phyloP scores from a whole-genome alignment of 805 yeast genomes.

The Lachancea dasiensis region DNA sequence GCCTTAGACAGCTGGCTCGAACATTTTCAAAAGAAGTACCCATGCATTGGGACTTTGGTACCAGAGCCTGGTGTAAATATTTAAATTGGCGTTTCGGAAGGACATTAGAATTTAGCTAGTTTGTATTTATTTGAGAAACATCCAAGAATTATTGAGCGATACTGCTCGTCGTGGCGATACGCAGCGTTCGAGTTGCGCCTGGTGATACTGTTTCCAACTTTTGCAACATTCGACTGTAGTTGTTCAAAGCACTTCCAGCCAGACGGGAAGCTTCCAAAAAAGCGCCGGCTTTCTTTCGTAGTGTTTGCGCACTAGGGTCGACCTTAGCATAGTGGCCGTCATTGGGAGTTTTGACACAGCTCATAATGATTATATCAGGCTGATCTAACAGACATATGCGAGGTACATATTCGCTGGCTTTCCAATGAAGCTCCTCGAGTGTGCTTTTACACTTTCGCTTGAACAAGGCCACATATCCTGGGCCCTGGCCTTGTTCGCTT shows the following conservation, averaged over 20 bases:
- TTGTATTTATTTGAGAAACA: slow-evolving; percentile 3
- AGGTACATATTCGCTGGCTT: slow-evolving; percentile 2
- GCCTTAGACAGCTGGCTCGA: slow-evolving; percentile 80
- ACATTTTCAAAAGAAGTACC: slow-evolving; percentile 77
- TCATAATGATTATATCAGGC: slow-evolving; percentile 6
- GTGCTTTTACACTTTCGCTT: background rate
- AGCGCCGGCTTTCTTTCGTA: slow-evolving; percentile 1
- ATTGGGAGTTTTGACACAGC: background rate
- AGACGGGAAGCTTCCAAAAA: slow-evolving; percentile 6
- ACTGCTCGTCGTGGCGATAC: slow-evolving; percentile 2
- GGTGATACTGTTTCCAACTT: slow-evolving; percentile 9
- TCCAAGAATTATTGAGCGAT: background rate
- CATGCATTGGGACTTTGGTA: slow-evolving; percentile 67
- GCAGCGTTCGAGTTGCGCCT: slow-evolving; percentile 2
- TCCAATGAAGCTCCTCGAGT: slow-evolving; percentile 4
- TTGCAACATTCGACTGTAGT: slow-evolving; percentile 7
- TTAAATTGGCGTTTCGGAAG: too few relatives aligned
- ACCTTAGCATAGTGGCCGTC: background rate
- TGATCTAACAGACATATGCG: background rate
- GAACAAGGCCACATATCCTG: background rate
- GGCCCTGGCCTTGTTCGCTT: background rate
- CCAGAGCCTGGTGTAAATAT: slow-evolving; percentile 34
- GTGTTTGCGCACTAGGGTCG: slow-evolving; percentile 1
- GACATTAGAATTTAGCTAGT: too few relatives aligned
- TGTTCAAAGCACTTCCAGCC: slow-evolving; percentile 7